Conservation (phyloP, 352 stramenopile genomes). For the Pythium scleroteichum region DNA sequence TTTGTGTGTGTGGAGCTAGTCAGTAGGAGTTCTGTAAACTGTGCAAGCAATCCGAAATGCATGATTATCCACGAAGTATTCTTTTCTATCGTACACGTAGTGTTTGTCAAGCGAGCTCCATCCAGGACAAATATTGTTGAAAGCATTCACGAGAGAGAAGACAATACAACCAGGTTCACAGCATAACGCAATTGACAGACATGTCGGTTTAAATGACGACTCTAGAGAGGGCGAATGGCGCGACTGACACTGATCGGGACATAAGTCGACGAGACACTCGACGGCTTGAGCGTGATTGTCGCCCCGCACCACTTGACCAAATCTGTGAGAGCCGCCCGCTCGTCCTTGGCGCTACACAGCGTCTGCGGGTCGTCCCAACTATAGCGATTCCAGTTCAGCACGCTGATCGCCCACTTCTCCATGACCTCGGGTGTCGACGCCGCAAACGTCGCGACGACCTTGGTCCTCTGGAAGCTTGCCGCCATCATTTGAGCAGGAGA, state of each 20-base stretch:
- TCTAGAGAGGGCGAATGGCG: constrained; percentile 55
- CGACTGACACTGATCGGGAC: constrained; percentile 54
- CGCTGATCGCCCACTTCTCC: constrained; percentile 71
- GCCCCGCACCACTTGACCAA: constrained; percentile 33
- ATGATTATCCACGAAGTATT: no score
- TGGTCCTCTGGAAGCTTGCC: constrained; percentile 19
- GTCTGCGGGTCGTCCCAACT: constrained; percentile 81
- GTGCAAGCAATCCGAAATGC: neutral
- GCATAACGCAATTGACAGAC: no score
- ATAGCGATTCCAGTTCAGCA: constrained; percentile 87
- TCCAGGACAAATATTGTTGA: no score
- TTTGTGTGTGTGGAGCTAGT: neutral
- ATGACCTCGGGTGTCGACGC: constrained; percentile 55
- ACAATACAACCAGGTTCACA: no score
- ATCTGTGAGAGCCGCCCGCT: constrained; percentile 47
- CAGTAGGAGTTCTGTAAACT: neutral
- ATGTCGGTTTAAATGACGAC: neutral
- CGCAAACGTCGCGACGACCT: constrained; percentile 43
- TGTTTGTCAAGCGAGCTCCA: no score
- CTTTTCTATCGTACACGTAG: no score
- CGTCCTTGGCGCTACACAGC: constrained; percentile 77
- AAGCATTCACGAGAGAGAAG: no score
- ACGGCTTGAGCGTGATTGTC: constrained; percentile 33
- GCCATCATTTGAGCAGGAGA: constrained; percentile 26
- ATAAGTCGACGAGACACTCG: constrained; percentile 13